Percentiles rank a stretch among this genome's conserved stretches.
These are phyloP conservation scores for Lichtheimia hyalospora DNA, from an alignment of 371 early-diverging fungal species.

Conservation along the genomic window DNA sequence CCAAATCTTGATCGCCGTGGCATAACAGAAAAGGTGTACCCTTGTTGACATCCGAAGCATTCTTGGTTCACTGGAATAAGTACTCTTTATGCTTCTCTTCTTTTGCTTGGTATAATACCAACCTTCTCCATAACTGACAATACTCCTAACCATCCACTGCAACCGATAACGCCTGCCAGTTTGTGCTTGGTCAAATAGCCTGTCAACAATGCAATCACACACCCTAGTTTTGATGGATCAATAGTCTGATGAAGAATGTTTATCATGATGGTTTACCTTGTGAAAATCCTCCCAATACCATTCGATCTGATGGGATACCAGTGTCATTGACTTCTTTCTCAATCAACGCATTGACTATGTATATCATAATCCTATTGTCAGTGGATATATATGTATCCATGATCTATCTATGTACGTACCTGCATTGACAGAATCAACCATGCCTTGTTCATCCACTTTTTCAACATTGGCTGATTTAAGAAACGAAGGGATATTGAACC, in stretches of 20 bases:
- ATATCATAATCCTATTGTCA: no score
- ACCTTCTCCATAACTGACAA: conserved; percentile 55
- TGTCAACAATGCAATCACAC: conserved; percentile 74
- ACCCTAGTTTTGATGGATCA: conserved; percentile 26
- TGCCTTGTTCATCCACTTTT: conserved; percentile 78
- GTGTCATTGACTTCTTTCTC: conserved; percentile 69
- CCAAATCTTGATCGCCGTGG: conserved; percentile 84
- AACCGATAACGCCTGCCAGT: conserved; percentile 59
- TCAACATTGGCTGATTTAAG: conserved; percentile 36
- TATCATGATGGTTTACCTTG: conserved; percentile 66
- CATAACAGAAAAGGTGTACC: conserved; percentile 83
- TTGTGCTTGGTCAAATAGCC: conserved; percentile 74
- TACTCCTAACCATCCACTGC: conserved; percentile 85
- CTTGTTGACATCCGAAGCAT: conserved; percentile 45
- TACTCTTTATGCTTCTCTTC: background rate
- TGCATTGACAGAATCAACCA: conserved; percentile 62
- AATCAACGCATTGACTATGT: conserved; percentile 68
- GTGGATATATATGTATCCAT: background rate
- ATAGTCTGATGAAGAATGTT: no score
- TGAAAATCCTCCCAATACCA: conserved; percentile 94
- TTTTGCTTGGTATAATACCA: conserved; percentile 7
- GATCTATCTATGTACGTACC: conserved; percentile 32
- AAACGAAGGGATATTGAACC: conserved; percentile 81
- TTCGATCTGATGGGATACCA: conserved; percentile 82
- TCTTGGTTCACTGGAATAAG: conserved; percentile 4